These are phyloP conservation scores for Kodamaea ohmeri DNA, from an alignment of 1,139 yeast genomes.

Conservation along the genomic window DNA sequence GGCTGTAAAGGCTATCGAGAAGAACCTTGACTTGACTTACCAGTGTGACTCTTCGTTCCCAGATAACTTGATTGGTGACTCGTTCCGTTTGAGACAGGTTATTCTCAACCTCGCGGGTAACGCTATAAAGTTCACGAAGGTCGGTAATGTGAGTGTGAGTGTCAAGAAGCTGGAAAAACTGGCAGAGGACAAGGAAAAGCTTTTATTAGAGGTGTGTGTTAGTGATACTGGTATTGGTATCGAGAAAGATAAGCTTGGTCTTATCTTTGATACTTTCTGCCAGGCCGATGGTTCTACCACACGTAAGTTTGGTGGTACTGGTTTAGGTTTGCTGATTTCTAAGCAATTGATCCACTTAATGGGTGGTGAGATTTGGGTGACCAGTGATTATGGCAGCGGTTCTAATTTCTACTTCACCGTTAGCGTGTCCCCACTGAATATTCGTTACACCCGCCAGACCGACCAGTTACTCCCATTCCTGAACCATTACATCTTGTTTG, in stretches of 20 bases:
- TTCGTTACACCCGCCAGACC: conserved; percentile 60
- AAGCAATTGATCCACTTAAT: conserved; percentile 80
- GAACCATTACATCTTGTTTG: conserved; percentile 65
- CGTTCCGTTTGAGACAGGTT: conserved; percentile 81
- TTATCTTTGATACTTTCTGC: conserved; percentile 83
- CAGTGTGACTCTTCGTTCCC: conserved; percentile 86
- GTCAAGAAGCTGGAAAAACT: conserved; percentile 51
- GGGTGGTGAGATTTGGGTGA: conserved; percentile 93
- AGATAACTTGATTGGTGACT: conserved; percentile 81
- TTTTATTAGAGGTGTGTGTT: conserved; percentile 78
- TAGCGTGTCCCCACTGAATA: conserved; percentile 70
- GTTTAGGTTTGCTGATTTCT: conserved; percentile 78
- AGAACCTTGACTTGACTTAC: conserved; percentile 73
- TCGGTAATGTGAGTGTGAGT: conserved; percentile 70
- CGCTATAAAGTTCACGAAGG: conserved; percentile 81
- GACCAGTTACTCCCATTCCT: conserved; percentile 73
- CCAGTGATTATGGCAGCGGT: conserved; percentile 77
- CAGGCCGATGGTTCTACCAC: conserved; percentile 94
- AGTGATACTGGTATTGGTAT: conserved; percentile 90
- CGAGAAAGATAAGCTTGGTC: conserved; percentile 75
- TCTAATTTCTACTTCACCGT: conserved; percentile 80
- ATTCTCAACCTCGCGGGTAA: conserved; percentile 81
- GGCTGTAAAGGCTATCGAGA: conserved; percentile 86
- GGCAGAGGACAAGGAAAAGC: conserved; percentile 48
- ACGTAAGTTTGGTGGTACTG: conserved; percentile 86